Conservation (phyloP, 2,329 filamentous ascomycete genomes). For the Penicillium freii region DNA sequence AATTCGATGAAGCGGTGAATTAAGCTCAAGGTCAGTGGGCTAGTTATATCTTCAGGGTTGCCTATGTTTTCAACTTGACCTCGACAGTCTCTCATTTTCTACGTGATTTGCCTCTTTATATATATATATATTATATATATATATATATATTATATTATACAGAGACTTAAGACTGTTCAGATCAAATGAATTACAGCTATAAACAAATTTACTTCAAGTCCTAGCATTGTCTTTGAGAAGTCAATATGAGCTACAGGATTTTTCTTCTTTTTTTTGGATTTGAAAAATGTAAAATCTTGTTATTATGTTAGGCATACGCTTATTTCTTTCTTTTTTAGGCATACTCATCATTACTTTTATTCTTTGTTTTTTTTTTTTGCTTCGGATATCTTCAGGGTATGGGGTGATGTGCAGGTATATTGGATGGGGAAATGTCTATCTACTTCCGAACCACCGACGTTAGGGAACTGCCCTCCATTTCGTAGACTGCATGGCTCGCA, state of each 20-base stretch:
- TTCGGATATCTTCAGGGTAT: slow-evolving; percentile 6
- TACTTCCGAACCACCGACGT: slow-evolving; percentile 32
- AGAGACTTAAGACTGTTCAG: neutral
- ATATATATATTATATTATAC: neutral
- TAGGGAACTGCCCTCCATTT: slow-evolving; percentile 21
- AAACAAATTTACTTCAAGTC: neutral
- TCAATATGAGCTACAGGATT: neutral
- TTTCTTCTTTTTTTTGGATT: neutral
- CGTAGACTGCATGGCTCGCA: slow-evolving; percentile 26
- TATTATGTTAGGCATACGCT: neutral
- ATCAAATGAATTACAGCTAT: neutral
- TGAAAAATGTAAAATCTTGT: too few species aligned
- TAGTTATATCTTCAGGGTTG: neutral
- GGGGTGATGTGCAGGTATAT: slow-evolving; percentile 33
- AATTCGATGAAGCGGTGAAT: neutral
- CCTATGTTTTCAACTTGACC: neutral
- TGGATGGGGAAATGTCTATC: slow-evolving; percentile 35
- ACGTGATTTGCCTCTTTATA: neutral
- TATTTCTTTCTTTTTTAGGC: neutral
- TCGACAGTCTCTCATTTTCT: neutral
- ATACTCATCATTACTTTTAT: slow-evolving; percentile 3
- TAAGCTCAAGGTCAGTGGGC: neutral
- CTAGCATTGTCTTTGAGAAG: neutral
- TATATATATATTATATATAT: neutral
- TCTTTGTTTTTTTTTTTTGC: neutral